phyloP scores from a whole-genome alignment of 2,329 filamentous ascomycete species.

The Paracorniculantispora psalliotae region DNA sequence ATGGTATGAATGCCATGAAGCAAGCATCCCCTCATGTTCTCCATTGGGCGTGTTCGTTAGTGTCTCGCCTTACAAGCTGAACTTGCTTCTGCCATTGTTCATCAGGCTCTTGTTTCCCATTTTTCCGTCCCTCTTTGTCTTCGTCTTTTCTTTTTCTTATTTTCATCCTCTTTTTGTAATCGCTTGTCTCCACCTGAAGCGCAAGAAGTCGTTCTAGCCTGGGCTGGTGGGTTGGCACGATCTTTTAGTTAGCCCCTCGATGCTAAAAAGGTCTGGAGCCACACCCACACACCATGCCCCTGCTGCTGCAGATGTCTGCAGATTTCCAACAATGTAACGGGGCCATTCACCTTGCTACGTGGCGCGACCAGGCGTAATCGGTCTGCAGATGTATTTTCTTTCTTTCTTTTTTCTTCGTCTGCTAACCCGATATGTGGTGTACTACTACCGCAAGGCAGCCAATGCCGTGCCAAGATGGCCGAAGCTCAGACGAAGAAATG shows the following conservation, averaged over 20 bases:
- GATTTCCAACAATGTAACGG: not conserved
- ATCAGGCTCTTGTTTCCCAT: not conserved
- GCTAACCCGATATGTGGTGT: not conserved
- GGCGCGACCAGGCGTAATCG: not conserved
- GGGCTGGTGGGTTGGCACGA: not conserved
- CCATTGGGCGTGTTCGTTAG: not conserved
- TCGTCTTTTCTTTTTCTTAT: not conserved
- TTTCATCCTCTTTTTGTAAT: not conserved
- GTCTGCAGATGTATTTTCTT: not conserved
- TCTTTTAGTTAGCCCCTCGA: not conserved
- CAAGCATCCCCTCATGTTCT: not conserved
- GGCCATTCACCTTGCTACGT: not conserved
- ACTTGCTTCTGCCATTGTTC: not conserved
- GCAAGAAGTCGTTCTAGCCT: not conserved
- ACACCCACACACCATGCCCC: not conserved
- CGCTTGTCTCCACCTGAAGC: not conserved
- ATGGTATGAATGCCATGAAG: no score
- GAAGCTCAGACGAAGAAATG: not conserved
- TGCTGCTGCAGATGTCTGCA: not conserved
- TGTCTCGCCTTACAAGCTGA: not conserved
- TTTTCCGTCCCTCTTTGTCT: not conserved
- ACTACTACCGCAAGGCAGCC: not conserved
- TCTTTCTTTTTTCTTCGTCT: not conserved
- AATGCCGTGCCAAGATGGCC: not conserved
- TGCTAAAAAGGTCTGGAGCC: not conserved